Percentiles rank a stretch among this genome's conserved stretches.
These are phyloP conservation scores for Backusella macrospora DNA, from an alignment of 192 early-diverging fungal genomes.

Conservation along the genomic window DNA sequence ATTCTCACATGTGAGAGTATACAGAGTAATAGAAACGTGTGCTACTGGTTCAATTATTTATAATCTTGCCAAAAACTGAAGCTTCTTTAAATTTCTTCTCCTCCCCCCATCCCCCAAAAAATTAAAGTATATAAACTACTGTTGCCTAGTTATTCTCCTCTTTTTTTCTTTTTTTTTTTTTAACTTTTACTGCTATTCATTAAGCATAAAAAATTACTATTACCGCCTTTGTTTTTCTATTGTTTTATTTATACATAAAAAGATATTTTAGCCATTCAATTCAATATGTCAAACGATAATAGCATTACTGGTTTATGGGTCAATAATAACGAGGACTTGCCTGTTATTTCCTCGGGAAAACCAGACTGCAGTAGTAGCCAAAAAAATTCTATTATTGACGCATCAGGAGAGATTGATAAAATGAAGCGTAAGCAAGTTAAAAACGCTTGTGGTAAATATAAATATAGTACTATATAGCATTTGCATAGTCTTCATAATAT, in stretches of 20 bases:
- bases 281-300: conserved; percentile 3
- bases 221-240: not conserved
- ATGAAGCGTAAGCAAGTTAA: conserved; percentile 78
- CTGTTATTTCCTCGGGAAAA: not conserved
- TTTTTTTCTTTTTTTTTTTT: not conserved
- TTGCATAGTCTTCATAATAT: not conserved
- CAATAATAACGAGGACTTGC: not conserved
- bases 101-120: conserved; percentile 11
- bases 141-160: not conserved
- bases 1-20: conserved; percentile 1
- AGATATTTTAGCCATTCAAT: not conserved
- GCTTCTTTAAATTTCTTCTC: not conserved
- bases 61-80: conserved; percentile 8
- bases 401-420: conserved; percentile 20
- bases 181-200: not conserved
- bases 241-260: not conserved
- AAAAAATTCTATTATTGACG: not conserved
- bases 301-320: not conserved
- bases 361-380: not conserved
- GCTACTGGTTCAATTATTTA: conserved; percentile 6
- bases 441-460: conserved; percentile 79
- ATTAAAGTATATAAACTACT: conserved; percentile 5
- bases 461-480: not conserved
- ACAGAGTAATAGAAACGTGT: conserved; percentile 7
- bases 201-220: conserved; percentile 8